A percentile compares a stretch with the other conserved stretches of the same genome.
Evolutionary conservation across 306 rosid genomes (phyloP).

Genomic region (Elaeagnus macrophylla): DNA sequence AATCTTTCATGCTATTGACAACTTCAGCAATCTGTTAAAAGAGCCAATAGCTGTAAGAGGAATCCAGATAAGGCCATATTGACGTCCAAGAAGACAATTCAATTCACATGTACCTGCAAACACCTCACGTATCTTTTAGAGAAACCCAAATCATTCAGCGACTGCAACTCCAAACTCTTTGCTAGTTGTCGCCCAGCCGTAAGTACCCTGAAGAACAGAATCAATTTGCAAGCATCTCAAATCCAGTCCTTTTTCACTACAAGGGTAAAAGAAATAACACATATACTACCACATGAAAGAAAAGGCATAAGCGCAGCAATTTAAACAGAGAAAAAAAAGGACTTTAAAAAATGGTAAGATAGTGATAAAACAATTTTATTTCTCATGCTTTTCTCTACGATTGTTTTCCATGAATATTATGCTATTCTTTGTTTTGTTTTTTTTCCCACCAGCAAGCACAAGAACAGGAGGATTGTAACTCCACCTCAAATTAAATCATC

Average conservation of each 20-base stretch:
- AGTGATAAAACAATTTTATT: no score
- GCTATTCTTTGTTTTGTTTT: no score
- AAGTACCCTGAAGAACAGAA: conserved; percentile 56
- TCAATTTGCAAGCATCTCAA: conserved; percentile 10
- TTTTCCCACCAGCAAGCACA: no score
- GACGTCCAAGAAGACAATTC: conserved; percentile 8
- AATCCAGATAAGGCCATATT: not conserved
- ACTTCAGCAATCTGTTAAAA: conserved; percentile 83
- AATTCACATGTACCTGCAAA: conserved; percentile 59
- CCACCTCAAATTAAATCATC: no score
- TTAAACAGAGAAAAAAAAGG: no score
- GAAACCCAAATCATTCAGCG: conserved; percentile 86
- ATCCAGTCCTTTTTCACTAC: not conserved
- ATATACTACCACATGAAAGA: no score
- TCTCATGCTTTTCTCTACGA: no score
- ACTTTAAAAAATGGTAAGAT: no score
- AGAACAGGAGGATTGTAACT: no score
- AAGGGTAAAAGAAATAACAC: not conserved
- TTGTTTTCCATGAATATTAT: no score
- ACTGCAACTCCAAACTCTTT: conserved; percentile 82
- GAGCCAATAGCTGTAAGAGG: conserved; percentile 9
- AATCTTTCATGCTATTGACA: conserved; percentile 92
- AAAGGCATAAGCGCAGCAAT: no score
- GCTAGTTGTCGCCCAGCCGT: conserved; percentile 91
- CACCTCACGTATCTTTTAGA: conserved; percentile 97